Evolutionary conservation across 306 rosid species (phyloP).

Genomic region (Cyamopsis tetragonoloba): DNA sequence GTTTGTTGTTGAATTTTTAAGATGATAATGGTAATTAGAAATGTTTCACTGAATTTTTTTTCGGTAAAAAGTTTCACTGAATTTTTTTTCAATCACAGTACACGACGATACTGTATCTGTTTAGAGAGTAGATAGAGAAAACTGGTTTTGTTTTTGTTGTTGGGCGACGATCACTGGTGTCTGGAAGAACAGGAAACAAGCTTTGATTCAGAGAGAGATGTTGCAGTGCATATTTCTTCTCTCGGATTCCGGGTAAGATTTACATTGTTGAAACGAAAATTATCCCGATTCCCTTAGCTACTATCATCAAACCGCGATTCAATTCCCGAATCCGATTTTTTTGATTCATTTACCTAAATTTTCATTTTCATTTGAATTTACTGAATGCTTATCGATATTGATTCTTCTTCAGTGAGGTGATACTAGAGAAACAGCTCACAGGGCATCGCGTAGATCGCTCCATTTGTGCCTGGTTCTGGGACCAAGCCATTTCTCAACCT

Average conservation of each 20-base stretch:
- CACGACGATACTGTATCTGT: too few relatives aligned
- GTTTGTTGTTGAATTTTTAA: too few relatives aligned
- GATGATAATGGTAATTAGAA: too few relatives aligned
- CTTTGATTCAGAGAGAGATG: conserved; percentile 33
- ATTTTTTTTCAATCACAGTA: too few relatives aligned
- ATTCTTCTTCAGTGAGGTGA: conserved; percentile 65
- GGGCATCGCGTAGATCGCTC: conserved; percentile 98
- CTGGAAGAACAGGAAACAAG: too few relatives aligned
- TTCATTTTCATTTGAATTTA: background rate
- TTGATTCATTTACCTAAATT: background rate
- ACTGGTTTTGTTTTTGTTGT: too few relatives aligned
- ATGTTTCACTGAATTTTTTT: too few relatives aligned
- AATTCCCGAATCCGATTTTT: background rate
- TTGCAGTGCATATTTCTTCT: conserved; percentile 95
- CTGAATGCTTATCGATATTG: background rate
- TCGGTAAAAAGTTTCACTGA: too few relatives aligned
- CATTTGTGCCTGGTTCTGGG: conserved; percentile 91
- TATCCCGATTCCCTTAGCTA: background rate
- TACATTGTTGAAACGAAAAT: background rate
- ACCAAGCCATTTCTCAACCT: conserved; percentile 70
- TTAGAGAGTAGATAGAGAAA: too few relatives aligned
- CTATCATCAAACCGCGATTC: background rate
- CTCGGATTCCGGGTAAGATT: conserved; percentile 87
- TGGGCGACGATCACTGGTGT: too few relatives aligned
- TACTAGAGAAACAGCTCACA: conserved; percentile 92